Evolutionary conservation across 176 grass and related monocot species (phyloP).

Genomic region (Puya raimondii): DNA sequence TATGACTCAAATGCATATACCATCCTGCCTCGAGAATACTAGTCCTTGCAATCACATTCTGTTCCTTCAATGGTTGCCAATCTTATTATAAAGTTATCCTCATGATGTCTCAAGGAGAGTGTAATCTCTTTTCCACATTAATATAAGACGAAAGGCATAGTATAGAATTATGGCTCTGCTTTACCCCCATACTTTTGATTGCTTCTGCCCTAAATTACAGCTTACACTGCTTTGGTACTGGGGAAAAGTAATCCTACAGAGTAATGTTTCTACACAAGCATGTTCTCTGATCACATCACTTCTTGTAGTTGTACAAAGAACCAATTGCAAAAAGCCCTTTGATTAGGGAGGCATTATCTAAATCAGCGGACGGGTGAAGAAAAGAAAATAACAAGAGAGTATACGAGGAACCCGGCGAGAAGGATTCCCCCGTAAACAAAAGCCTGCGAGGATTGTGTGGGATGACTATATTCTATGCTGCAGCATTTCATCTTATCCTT

Average conservation of each 20-base stretch:
- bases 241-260: conserved; percentile 1
- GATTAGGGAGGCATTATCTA: not conserved
- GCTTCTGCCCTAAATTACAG: no score
- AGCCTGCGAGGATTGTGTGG: conserved; percentile 68
- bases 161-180: no score
- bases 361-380: conserved; percentile 77
- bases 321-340: conserved; percentile 4
- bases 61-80: no score
- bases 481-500: conserved; percentile 92
- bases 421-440: conserved; percentile 97
- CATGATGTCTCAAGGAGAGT: no score
- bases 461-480: conserved; percentile 68
- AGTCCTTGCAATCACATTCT: no score
- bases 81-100: no score
- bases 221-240: conserved; percentile 4
- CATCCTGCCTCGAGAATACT: no score
- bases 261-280: not conserved
- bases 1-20: no score
- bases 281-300: not conserved
- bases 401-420: conserved; percentile 88
- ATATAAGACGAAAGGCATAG: no score
- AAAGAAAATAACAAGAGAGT: conserved; percentile 98
- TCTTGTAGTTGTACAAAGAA: conserved; percentile 11
- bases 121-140: no score
- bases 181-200: no score